Percentiles rank a stretch among this genome's conserved stretches.
Evolutionary conservation across 768 basidiomycete species (phyloP).

Genomic region (Postia placenta): DNA sequence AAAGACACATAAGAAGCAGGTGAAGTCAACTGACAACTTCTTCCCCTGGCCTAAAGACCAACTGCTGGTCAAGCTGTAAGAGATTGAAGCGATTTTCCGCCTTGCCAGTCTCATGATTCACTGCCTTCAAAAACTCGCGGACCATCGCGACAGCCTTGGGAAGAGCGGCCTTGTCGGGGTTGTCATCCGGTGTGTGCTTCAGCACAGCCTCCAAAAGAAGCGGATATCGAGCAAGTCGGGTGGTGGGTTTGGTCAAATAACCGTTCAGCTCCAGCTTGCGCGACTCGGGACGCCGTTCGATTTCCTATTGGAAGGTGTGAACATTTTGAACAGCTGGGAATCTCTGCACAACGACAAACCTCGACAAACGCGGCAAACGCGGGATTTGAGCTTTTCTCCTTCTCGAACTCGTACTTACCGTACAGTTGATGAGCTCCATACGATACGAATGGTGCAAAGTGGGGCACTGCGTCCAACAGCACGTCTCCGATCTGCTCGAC

Average conservation of each 20-base stretch:
- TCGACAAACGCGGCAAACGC: constrained; percentile 95
- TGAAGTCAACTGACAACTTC: constrained; percentile 58
- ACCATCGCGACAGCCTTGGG: constrained; percentile 73
- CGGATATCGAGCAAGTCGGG: constrained; percentile 94
- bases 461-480: constrained; percentile 76
- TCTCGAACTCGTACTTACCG: constrained; percentile 99
- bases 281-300: constrained; percentile 90
- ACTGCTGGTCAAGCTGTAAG: constrained; percentile 86
- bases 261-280: constrained; percentile 96
- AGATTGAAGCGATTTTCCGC: constrained; percentile 96
- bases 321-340: background rate
- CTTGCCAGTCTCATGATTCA: constrained; percentile 92
- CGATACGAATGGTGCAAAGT: constrained; percentile 88
- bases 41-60: constrained; percentile 86
- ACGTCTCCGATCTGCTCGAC: constrained; percentile 92
- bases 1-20: background rate
- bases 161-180: constrained; percentile 73
- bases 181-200: constrained; percentile 89
- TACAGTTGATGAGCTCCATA: constrained; percentile 97
- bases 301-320: constrained; percentile 44
- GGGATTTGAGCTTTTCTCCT: constrained; percentile 90
- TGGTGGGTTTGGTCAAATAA: constrained; percentile 97
- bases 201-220: constrained; percentile 85
- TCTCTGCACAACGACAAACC: constrained; percentile 36
- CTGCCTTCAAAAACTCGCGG: constrained; percentile 77